Conservation (phyloP, 306 rosid species). For the Cucumis sativus region DNA sequence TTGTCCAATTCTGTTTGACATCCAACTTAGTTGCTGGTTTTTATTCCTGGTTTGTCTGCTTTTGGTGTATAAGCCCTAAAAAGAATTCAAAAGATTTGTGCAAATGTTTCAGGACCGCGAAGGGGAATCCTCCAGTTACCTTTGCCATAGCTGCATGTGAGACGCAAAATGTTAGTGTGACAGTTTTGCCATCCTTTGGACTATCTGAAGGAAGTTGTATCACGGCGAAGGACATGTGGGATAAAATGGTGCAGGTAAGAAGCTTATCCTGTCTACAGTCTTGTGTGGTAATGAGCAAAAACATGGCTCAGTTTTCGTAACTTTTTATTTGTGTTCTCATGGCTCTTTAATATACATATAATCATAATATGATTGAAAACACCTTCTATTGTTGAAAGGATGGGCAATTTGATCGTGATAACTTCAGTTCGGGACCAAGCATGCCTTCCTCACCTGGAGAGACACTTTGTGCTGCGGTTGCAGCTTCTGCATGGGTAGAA, state of each 20-base stretch:
- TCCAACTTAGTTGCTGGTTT: neutral
- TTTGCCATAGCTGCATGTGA: slow-evolving; percentile 91
- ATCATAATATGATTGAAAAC: neutral
- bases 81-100: slow-evolving; percentile 10
- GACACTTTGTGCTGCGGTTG: slow-evolving; percentile 87
- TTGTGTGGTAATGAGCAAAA: neutral
- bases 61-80: neutral
- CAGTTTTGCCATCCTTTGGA: slow-evolving; percentile 85
- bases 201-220: slow-evolving; percentile 56
- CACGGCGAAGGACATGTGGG: slow-evolving; percentile 86
- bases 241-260: slow-evolving; percentile 68
- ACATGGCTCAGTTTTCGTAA: neutral
- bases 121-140: slow-evolving; percentile 87
- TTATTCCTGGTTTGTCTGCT: neutral
- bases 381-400: slow-evolving; percentile 37
- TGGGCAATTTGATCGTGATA: slow-evolving; percentile 78
- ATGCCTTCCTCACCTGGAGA: slow-evolving; percentile 89
- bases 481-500: slow-evolving; percentile 97
- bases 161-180: slow-evolving; percentile 88
- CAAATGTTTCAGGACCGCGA: slow-evolving; percentile 65
- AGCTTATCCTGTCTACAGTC: neutral
- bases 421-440: slow-evolving; percentile 66
- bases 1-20: neutral
- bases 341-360: neutral
- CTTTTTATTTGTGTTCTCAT: neutral